Percentiles rank a stretch among this genome's conserved stretches.
phyloP scores from a whole-genome alignment of 1,139 yeast species.

The Magnusiomyces clavatus region DNA sequence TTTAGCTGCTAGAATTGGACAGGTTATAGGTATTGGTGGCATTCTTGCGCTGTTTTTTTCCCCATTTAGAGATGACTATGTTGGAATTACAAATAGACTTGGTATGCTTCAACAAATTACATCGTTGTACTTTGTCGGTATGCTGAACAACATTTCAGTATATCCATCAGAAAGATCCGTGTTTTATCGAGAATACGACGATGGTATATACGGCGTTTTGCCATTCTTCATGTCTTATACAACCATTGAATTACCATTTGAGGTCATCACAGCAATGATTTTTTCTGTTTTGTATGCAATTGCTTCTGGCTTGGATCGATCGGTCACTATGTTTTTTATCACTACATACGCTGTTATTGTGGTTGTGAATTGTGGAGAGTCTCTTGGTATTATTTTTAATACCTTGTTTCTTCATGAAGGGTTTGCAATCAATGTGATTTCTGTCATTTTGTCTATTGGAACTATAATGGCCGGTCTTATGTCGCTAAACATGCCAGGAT shows the following conservation, averaged over 20 bases:
- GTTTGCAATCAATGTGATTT: slow-evolving; percentile 64
- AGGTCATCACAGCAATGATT: slow-evolving; percentile 49
- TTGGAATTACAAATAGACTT: slow-evolving; percentile 58
- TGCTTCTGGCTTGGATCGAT: slow-evolving; percentile 68
- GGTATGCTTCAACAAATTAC: slow-evolving; percentile 72
- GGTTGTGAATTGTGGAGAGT: slow-evolving; percentile 70
- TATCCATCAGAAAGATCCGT: slow-evolving; percentile 69
- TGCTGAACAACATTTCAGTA: slow-evolving; percentile 65
- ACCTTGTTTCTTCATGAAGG: slow-evolving; percentile 72
- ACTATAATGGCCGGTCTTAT: slow-evolving; percentile 82
- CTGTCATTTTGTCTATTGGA: slow-evolving; percentile 58
- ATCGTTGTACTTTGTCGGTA: slow-evolving; percentile 69
- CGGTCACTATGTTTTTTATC: slow-evolving; percentile 58
- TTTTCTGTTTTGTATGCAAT: slow-evolving; percentile 58
- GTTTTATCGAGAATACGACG: slow-evolving; percentile 72
- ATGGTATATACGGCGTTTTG: slow-evolving; percentile 58
- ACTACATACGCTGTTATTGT: slow-evolving; percentile 49
- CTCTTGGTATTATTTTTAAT: slow-evolving; percentile 71
- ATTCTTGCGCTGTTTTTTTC: slow-evolving; percentile 65
- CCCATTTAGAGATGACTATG: slow-evolving; percentile 51
- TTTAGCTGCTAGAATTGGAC: slow-evolving; percentile 58
- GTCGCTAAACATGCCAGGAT: slow-evolving; percentile 65
- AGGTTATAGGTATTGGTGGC: slow-evolving; percentile 56
- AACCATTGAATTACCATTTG: slow-evolving; percentile 67
- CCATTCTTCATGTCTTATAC: slow-evolving; percentile 63